Evolutionary conservation across 208 protist species (phyloP), one percentile per base, ranked within the genome.

Genomic region (Acanthamoeba sp.): DNA sequence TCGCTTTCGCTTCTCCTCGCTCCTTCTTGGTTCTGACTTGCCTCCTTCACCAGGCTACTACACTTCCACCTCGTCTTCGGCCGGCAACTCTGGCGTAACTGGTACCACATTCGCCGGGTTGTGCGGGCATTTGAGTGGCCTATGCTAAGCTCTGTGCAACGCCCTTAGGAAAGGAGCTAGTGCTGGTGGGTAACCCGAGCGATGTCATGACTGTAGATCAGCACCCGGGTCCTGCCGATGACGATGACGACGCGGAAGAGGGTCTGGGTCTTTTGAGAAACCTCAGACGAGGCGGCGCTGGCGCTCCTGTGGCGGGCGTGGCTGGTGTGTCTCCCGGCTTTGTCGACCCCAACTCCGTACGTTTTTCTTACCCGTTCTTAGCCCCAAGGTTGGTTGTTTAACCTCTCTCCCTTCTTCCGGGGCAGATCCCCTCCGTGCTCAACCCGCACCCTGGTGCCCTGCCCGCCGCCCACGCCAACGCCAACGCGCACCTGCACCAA

Each of bases 351-450:
- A 73, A 73, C 64, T 73, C 64, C 29, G 64, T 73, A 18, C 64
- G 64, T 40, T 29, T 14, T 14, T 52, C 55, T 2, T 38, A 5
- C 64, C 64, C n/a, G 9, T 7, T 27, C 16, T 69, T 32, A 9
- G n/a, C 64, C 24, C 1, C 34, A 22, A 7, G 1, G 7, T 7
- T 10, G 6, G 0, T 22, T 7, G 14, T 14, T 10, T 6, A 55
- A 10, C 57, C 57, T 64, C 27, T 64, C 16, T 64, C 20, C 29
- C 2, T 22, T 27, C 20, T 52, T 52, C 14, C 2, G 48, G 1
- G n/a, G 59, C 64, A 73, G 64, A 73, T 73, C 64, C 64, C 64
- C 29, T 73, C 64, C 32, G 64, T 40, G 4, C 64, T 73, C 64
- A 73, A 73, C 64, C 64, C 64, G 32, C 12, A 73, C 40, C 64